phyloP scores from a whole-genome alignment of 805 yeast genomes.

The Limtongozyma cylindracea region DNA sequence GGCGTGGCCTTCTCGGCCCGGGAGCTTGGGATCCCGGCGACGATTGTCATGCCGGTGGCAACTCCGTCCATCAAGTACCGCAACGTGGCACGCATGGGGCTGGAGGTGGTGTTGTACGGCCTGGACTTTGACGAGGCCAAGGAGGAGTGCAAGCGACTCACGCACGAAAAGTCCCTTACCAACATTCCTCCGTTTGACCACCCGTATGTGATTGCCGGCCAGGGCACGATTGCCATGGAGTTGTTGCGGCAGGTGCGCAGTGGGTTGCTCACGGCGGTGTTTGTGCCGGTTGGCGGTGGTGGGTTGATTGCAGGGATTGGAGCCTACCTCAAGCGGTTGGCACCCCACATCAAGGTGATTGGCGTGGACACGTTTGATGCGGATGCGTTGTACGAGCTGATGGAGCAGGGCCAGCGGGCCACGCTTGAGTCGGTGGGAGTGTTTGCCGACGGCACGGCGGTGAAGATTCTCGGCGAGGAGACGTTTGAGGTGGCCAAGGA shows the following conservation, averaged over 20 bases:
- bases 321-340: conserved; percentile 74
- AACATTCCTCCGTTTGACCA: conserved; percentile 97
- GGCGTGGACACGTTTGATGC: conserved; percentile 96
- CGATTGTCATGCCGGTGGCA: conserved; percentile 94
- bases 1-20: conserved; percentile 92
- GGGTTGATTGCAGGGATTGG: conserved; percentile 86
- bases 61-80: conserved; percentile 89
- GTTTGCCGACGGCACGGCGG: conserved; percentile 98
- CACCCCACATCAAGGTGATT: conserved; percentile 90
- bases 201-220: conserved; percentile 96
- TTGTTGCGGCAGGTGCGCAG: conserved; percentile 65
- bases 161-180: conserved; percentile 46
- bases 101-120: conserved; percentile 82
- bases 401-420: conserved; percentile 26
- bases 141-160: conserved; percentile 56
- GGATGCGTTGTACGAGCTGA: conserved; percentile 64
- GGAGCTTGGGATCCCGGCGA: conserved; percentile 69
- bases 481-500: conserved; percentile 61
- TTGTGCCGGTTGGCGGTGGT: conserved; percentile 93
- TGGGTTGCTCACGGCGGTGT: conserved; percentile 60
- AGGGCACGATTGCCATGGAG: conserved; percentile 93
- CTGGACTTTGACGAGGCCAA: conserved; percentile 93
- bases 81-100: conserved; percentile 79
- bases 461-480: conserved; percentile 70
- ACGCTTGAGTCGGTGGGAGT: conserved; percentile 59